Base-by-base conservation (phyloP, 1,284 basidiomycete species). In the Ceratobasidium theobromae region DNA sequence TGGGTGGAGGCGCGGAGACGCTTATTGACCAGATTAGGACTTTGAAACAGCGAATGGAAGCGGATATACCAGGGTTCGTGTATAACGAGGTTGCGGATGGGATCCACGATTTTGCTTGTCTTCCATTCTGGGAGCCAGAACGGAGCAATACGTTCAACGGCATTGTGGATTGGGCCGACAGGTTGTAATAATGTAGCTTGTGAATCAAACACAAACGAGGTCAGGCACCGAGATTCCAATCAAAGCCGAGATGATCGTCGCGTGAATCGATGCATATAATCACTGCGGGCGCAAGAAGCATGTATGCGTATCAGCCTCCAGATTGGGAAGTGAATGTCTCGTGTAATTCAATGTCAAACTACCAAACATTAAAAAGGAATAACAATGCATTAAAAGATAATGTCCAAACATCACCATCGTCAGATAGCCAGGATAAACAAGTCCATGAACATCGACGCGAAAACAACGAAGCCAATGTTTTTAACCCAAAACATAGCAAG, bases 51-150 rank as follows among this genome's bases (percentile, higher is more conserved):
- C 76, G 77, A 67, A 83, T 79, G 66, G 65, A 68, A 28, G 70
- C 51, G 9, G 76, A 77, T 54, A 69, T 85, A 78, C 25, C 48
- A 41, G 11, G 71, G 4, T 4, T 77, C 38, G 55, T 33, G 18
- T 77, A 73, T 49, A 73, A 80, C 55, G 84, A 84, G 71, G 78
- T 77, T 2, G 74, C 76, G 23, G 85, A 85, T 72, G 80, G 75
- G 6, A 65, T 82, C 3, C 86, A 87, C 69, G 83, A 86, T 69
- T 83, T 81, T 69, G 43, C 86, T n/a, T 69, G 77, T 25, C 78
- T 84, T 53, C 48, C 21, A 1, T n/a, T 52, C n/a, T 64, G 60
- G 60, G 60, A 52, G 18, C 60, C 60, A 11, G 60, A 64, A n/a
- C 21, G 60, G 18, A 53, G 35, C 48, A 16, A 38, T 18, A 49